Evolutionary conservation across 2,329 filamentous ascomycete species (phyloP), one percentile per base, ranked within the genome.

Genomic region (Chrysosporium keratinophilum): DNA sequence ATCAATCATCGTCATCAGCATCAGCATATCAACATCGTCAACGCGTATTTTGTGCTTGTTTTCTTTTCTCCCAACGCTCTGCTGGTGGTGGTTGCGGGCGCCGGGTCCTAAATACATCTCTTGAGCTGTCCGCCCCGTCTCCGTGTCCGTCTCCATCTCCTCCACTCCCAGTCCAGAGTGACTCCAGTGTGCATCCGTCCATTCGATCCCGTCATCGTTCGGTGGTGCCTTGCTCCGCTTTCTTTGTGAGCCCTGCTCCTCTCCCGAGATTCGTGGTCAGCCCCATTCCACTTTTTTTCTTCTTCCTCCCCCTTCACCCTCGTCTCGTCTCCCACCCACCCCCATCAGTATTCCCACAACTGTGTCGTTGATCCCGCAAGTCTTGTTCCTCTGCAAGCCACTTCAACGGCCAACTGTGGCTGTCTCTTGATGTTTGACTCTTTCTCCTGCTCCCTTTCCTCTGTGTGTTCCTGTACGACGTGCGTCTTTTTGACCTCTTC

Each of bases 351-450:
- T 47, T 47, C 43, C 34, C 47, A 28, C 23, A 28, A 19, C 39
- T 50, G 48, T 33, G 41, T 43, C 42, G 48, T 50, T 54, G 43
- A 47, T 54, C 44, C 48, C 42, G 42, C 35, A 41, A 46, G 42
- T 23, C 37, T 47, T 48, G 34, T 54, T 35, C 15, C 34, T 34
- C 35, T 48, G 34, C 34, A 41, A 53, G 31, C 43, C 41, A 46
- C 44, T 42, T 54, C 44, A 42, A 44, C 42, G 40, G 51, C 20
- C 14, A 31, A 34, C 20, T 50, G 48, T 50, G 48, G 48, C 48
- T 33, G 48, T 39, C 31, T 51, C 48, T 48, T 28, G 28, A 31
- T 28, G n/a, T 20, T 14, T 14, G 28, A 3, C 12, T 42, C 12
- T 20, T 48, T 33, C 28, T n/a, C 11, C 43, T 50, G 19, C 42